These are phyloP conservation scores for Microcyclospora pomicola DNA, from an alignment of 2,329 filamentous ascomycete species.

Conservation along the genomic window DNA sequence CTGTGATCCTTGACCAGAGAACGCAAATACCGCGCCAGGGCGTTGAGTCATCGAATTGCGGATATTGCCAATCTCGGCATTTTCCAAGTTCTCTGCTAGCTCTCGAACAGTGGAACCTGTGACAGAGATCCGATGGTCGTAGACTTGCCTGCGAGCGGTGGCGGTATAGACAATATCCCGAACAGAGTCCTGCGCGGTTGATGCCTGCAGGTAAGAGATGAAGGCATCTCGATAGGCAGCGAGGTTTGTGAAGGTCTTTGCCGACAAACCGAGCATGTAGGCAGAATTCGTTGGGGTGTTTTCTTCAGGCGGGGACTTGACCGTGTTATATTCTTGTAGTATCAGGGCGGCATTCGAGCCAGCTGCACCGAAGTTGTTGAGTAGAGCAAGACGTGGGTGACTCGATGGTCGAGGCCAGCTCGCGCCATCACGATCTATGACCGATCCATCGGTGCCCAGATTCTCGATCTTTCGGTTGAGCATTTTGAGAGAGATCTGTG, in stretches of 20 bases:
- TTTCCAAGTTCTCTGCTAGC: neutral
- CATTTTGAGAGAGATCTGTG: conserved; percentile 4
- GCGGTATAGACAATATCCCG: conserved; percentile 52
- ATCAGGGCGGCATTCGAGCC: conserved; percentile 1
- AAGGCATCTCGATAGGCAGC: conserved; percentile 43
- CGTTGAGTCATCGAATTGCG: neutral
- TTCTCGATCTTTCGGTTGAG: neutral
- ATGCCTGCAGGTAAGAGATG: conserved; percentile 40
- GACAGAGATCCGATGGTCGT: conserved; percentile 25
- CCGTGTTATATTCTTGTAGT: conserved; percentile 41
- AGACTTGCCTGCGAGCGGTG: conserved; percentile 42
- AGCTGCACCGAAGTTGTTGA: conserved; percentile 1
- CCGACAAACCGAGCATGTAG: conserved; percentile 37
- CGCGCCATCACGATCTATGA: conserved; percentile 41
- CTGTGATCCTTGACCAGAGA: conserved; percentile 26
- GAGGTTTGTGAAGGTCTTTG: conserved; percentile 38
- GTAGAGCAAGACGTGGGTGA: conserved; percentile 19
- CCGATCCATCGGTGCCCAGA: conserved; percentile 39
- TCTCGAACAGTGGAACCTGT: conserved; percentile 6
- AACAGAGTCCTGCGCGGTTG: conserved; percentile 28
- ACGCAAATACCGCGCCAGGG: conserved; percentile 18
- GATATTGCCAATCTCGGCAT: no score
- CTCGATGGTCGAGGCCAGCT: conserved; percentile 14
- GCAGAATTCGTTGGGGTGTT: no score
- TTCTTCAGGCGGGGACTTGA: conserved; percentile 37